phyloP scores from a whole-genome alignment of 164 flowering plant species.

The Macadamia integrifolia region DNA sequence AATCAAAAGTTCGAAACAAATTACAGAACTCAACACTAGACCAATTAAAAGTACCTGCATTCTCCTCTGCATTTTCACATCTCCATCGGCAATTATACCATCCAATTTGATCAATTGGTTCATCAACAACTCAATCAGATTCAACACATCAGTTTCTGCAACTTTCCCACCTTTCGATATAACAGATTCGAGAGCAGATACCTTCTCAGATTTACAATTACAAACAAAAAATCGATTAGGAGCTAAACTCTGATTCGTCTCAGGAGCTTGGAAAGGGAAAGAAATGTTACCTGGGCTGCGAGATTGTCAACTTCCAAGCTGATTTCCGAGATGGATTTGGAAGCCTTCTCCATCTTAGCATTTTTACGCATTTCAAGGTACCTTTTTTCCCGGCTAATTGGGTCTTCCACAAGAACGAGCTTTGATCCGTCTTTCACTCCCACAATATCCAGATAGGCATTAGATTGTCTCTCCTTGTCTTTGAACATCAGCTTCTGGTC shows the following conservation, averaged over 20 bases:
- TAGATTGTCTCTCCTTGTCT: slow-evolving; percentile 80
- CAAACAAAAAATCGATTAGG: background rate
- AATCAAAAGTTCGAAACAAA: background rate
- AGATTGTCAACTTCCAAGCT: slow-evolving; percentile 78
- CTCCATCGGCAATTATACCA: slow-evolving; percentile 71
- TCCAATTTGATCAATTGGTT: slow-evolving; percentile 79
- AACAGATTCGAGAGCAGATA: slow-evolving; percentile 67
- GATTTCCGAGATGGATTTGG: slow-evolving; percentile 66
- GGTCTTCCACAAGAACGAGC: slow-evolving; percentile 69
- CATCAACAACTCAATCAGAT: slow-evolving; percentile 77
- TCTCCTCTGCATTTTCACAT: slow-evolving; percentile 78
- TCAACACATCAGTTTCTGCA: slow-evolving; percentile 53
- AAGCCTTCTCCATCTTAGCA: slow-evolving; percentile 73
- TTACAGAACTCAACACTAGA: background rate
- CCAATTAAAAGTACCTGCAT: slow-evolving; percentile 57
- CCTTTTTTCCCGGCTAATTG: slow-evolving; percentile 68
- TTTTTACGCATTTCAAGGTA: slow-evolving; percentile 65
- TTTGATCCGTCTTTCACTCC: slow-evolving; percentile 85
- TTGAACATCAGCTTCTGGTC: slow-evolving; percentile 77
- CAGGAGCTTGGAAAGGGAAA: background rate
- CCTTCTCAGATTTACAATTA: slow-evolving; percentile 41
- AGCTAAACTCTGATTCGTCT: too few relatives aligned
- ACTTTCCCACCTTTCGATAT: slow-evolving; percentile 69
- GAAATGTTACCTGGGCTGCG: slow-evolving; percentile 50
- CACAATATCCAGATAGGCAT: slow-evolving; percentile 50